Evolutionary conservation across 2,329 filamentous ascomycete species (phyloP), one percentile per base, ranked within the genome.

Genomic region (Xylariomycetidae sp.): DNA sequence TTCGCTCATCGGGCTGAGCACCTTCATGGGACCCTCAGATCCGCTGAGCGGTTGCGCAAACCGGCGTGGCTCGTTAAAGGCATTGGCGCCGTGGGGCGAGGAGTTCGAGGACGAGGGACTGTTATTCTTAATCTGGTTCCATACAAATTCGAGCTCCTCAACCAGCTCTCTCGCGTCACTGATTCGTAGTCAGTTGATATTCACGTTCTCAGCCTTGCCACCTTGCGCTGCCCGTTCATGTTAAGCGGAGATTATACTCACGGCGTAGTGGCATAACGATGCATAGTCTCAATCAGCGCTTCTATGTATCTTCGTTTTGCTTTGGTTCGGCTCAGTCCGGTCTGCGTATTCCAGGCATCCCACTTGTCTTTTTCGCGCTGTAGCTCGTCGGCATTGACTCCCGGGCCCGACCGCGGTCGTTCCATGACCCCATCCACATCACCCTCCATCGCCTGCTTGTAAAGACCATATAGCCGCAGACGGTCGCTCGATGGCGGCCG

Each of bases 361-460:
- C 86, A 94, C 64, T 94, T 80, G 53, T 76, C 76, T 53, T 70
- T 71, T 44, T 80, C 75, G 34, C 74, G 64, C 43, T 72, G 67
- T 3, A 80, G 55, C 40, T 80, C 78, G 42, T 78, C 72, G 14
- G 57, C 50, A 9, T 65, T 54, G 40, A 70, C 57, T 38, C 68
- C 66, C 7, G 66, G 64, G 14, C 64, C 67, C 31, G 60, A 51
- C 26, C 66, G 68, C 25, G 92, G 90, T 28, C 88, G 77, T 51
- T 90, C 82, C 83, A 96, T 94, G 31, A 97, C 88, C 30, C 87
- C 86, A 48, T 92, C 85, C 20, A 97, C 89, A 62, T 98, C 88
- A 30, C 92, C 92, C 68, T 98, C 89, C 92, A 97, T 97, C 42
- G 88, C 88, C 64, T 98, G 92, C 60, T 98, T 98, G 69, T 98